Evolutionary conservation across 106 monocot genomes (phyloP).

Genomic region (Phalaenopsis aphrodite): DNA sequence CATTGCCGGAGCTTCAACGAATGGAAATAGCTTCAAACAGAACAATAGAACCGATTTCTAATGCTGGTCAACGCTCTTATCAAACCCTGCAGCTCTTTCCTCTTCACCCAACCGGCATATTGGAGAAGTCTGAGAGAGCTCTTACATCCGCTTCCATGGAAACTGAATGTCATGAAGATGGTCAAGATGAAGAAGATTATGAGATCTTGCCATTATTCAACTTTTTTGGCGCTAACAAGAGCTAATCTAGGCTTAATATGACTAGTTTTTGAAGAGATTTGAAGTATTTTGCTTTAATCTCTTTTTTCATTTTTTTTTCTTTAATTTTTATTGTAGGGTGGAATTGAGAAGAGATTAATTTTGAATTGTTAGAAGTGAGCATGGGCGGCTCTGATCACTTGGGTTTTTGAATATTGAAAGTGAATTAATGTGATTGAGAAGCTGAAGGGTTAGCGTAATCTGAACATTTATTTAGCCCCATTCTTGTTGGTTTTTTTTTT

Average conservation of each 20-base stretch:
- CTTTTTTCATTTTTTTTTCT: no score
- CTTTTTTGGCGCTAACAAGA: not conserved
- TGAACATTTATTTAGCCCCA: no score
- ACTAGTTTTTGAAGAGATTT: no score
- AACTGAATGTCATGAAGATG: not conserved
- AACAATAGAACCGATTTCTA: not conserved
- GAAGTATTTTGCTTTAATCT: no score
- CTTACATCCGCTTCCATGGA: not conserved
- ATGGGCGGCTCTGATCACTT: no score
- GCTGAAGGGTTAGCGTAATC: no score
- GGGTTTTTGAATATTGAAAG: no score
- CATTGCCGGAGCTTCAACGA: not conserved
- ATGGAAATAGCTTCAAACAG: not conserved
- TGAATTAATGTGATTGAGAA: no score
- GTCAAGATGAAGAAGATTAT: not conserved
- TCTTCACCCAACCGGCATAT: slow-evolving; percentile 39
- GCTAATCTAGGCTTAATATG: not conserved
- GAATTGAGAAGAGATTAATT: no score
- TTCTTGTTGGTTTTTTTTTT: no score
- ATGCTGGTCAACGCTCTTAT: not conserved
- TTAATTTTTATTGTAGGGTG: no score
- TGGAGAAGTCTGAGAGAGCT: not conserved
- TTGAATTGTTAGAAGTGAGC: no score
- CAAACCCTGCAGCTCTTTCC: slow-evolving; percentile 80
- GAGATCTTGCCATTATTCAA: slow-evolving; percentile 3